These are phyloP conservation scores for Chernovozyma sophiae-reginae DNA, from an alignment of 1,139 yeast species.

Conservation along the genomic window DNA sequence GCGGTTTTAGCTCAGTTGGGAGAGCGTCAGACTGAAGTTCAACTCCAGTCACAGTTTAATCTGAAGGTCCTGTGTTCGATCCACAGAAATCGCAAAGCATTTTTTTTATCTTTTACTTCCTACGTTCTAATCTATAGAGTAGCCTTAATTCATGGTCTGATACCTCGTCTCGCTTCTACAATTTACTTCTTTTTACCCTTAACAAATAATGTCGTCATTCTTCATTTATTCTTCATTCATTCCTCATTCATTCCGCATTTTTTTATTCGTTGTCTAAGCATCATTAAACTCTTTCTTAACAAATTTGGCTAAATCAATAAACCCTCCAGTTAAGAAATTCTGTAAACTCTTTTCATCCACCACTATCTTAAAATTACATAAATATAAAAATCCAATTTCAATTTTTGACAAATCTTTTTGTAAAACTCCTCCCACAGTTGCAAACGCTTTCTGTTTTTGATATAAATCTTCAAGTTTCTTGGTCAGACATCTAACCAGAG, in stretches of 20 bases:
- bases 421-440: slow-evolving; percentile 44
- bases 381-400: slow-evolving; percentile 40
- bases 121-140: too few species aligned
- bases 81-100: slow-evolving; percentile 46
- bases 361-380: slow-evolving; percentile 37
- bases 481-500: slow-evolving; percentile 43
- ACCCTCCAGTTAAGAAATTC: slow-evolving; percentile 26
- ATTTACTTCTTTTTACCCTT: too few species aligned
- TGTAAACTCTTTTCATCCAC: slow-evolving; percentile 33
- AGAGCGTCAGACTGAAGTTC: slow-evolving; percentile 53
- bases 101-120: slow-evolving; percentile 10
- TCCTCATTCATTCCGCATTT: neutral
- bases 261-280: neutral
- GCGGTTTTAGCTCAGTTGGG: slow-evolving; percentile 54
- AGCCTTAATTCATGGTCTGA: neutral
- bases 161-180: neutral
- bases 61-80: slow-evolving; percentile 58
- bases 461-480: slow-evolving; percentile 42
- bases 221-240: neutral
- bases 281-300: slow-evolving; percentile 16
- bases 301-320: slow-evolving; percentile 23
- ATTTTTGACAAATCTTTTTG: slow-evolving; percentile 34
- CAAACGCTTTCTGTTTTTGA: slow-evolving; percentile 41
- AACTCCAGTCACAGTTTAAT: slow-evolving; percentile 33
- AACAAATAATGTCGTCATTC: too few species aligned